These are phyloP conservation scores for Trichoderma brevicompactum DNA, from an alignment of 2,329 filamentous ascomycete genomes.

Conservation along the genomic window DNA sequence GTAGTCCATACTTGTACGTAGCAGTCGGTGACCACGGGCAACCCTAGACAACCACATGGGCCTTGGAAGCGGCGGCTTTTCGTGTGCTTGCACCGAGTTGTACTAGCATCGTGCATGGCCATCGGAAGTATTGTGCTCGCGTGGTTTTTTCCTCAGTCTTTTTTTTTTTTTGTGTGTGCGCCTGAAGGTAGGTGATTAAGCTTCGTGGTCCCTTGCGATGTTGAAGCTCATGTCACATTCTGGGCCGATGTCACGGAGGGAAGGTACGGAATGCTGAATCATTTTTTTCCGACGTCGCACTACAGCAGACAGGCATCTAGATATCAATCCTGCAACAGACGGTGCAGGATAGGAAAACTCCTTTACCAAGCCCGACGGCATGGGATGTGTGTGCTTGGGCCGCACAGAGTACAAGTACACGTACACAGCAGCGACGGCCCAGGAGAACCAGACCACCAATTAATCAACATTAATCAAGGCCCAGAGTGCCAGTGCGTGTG, in stretches of 20 bases:
- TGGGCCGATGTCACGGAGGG: constrained; percentile 24
- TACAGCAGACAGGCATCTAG: neutral
- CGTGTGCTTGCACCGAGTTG: constrained; percentile 10
- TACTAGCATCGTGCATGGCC: constrained; percentile 18
- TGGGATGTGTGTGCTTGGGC: no score
- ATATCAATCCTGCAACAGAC: neutral
- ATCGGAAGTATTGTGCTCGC: constrained; percentile 25
- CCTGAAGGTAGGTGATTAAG: constrained; percentile 6
- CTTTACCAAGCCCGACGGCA: no score
- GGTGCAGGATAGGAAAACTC: no score
- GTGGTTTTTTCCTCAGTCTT: constrained; percentile 12
- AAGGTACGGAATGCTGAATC: constrained; percentile 27
- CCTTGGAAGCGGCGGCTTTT: constrained; percentile 22
- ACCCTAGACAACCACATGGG: constrained; percentile 25
- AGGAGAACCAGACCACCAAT: constrained; percentile 10
- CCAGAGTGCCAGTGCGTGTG: constrained; percentile 1
- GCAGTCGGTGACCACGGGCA: constrained; percentile 13
- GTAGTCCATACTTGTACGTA: neutral
- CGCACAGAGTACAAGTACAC: neutral
- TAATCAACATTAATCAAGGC: constrained; percentile 15
- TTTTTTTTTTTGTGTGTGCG: neutral
- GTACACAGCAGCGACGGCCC: neutral
- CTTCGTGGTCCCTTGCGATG: neutral
- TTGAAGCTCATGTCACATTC: constrained; percentile 11
- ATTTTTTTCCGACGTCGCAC: constrained; percentile 26